Evolutionary conservation across 1,139 yeast genomes (phyloP).

Genomic region (Debaryomycetaceae sp.): DNA sequence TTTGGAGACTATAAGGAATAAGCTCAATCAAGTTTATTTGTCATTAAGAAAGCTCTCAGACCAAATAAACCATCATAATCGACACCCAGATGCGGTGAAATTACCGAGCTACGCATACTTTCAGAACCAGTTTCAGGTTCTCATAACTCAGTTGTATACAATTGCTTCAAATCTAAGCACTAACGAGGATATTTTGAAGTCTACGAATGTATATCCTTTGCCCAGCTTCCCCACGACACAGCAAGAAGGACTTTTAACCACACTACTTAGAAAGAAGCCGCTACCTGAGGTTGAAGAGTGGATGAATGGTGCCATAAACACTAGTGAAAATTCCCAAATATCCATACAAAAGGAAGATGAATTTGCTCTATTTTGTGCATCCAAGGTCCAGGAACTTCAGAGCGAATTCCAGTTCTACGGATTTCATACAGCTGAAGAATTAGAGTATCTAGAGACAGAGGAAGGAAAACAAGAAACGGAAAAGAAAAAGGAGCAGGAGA

Average conservation of each 20-base stretch:
- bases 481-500: constrained; percentile 24
- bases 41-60: constrained; percentile 43
- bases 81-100: constrained; percentile 36
- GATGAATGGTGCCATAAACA: constrained; percentile 59
- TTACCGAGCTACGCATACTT: constrained; percentile 42
- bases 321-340: constrained; percentile 16
- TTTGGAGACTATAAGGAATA: constrained; percentile 41
- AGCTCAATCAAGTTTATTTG: constrained; percentile 43
- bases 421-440: constrained; percentile 50
- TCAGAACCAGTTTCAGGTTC: constrained; percentile 81
- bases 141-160: constrained; percentile 76
- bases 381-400: constrained; percentile 47
- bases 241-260: constrained; percentile 77
- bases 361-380: constrained; percentile 61
- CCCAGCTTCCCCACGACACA: constrained; percentile 81
- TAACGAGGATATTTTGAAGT: constrained; percentile 55
- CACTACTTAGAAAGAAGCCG: constrained; percentile 79
- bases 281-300: constrained; percentile 89
- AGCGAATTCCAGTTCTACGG: constrained; percentile 64
- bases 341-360: constrained; percentile 44
- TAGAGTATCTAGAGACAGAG: constrained; percentile 33
- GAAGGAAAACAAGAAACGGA: constrained; percentile 37
- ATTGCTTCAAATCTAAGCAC: constrained; percentile 65
- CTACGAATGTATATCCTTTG: constrained; percentile 78
- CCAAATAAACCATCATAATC: constrained; percentile 38